A percentile compares a stretch with the other conserved stretches of the same genome.
phyloP scores from a whole-genome alignment of 192 early-diverging fungal genomes.

The Coemansia sp. region DNA sequence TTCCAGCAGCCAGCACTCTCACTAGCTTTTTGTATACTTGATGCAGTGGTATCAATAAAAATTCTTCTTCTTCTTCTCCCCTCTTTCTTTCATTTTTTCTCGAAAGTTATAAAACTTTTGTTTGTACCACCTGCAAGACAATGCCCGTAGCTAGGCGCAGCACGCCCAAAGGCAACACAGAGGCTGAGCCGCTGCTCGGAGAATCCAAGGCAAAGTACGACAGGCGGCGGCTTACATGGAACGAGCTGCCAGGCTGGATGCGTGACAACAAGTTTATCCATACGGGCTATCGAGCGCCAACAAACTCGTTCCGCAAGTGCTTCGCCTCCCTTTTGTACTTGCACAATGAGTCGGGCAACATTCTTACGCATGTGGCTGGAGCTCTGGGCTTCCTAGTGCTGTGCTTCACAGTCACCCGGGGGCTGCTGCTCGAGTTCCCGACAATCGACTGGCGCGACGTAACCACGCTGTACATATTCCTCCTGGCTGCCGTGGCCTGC shows the following conservation, averaged over 20 bases:
- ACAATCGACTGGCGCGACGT: conserved; percentile 64
- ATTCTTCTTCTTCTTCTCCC: no score
- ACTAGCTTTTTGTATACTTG: no score
- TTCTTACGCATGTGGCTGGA: conserved; percentile 84
- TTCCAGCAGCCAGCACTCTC: no score
- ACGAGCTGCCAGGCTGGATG: conserved; percentile 72
- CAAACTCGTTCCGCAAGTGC: conserved; percentile 73
- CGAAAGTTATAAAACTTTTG: background rate
- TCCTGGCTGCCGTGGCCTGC: conserved; percentile 73
- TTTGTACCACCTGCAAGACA: background rate
- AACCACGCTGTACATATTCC: conserved; percentile 69
- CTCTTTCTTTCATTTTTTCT: background rate
- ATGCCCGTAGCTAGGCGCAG: conserved; percentile 28
- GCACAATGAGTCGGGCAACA: conserved; percentile 94
- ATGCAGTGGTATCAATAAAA: no score
- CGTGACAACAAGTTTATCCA: conserved; percentile 80
- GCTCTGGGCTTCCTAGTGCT: conserved; percentile 58
- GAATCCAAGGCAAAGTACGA: conserved; percentile 1
- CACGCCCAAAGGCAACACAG: conserved; percentile 4
- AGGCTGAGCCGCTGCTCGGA: conserved; percentile 4
- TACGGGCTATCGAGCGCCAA: conserved; percentile 76
- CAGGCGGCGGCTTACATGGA: conserved; percentile 27
- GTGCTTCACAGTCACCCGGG: conserved; percentile 52
- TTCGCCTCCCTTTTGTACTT: conserved; percentile 72
- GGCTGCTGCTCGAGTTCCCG: conserved; percentile 43